Conservation (phyloP, 2,329 filamentous ascomycete species). For the Aspergillaceae sp. region DNA sequence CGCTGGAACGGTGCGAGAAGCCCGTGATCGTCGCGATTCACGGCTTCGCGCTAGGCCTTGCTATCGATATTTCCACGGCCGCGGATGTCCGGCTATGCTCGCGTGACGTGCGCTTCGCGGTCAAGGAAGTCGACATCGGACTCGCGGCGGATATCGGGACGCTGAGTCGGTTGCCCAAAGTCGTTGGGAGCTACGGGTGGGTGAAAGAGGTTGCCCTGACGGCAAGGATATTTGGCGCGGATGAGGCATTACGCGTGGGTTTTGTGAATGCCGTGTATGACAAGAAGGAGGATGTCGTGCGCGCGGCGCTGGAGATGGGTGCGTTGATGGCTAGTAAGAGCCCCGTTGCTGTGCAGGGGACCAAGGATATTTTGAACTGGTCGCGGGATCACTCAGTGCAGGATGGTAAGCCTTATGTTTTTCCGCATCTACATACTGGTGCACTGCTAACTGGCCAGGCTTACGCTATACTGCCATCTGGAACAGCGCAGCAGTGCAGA, state of each 20-base stretch:
- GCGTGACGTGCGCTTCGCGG: constrained; percentile 28
- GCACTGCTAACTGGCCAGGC: constrained; percentile 34
- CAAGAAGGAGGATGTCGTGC: constrained; percentile 54
- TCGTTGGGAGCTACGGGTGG: constrained; percentile 39
- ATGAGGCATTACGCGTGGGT: constrained; percentile 37
- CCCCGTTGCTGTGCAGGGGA: constrained; percentile 77
- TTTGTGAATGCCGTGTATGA: constrained; percentile 36
- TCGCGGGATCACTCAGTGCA: constrained; percentile 67
- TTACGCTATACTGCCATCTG: constrained; percentile 77
- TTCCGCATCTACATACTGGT: background rate
- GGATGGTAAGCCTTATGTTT: constrained; percentile 52
- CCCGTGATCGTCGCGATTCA: constrained; percentile 78
- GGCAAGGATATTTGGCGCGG: constrained; percentile 35
- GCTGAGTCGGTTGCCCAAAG: constrained; percentile 39
- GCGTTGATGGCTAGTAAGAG: constrained; percentile 66
- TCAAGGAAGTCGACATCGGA: constrained; percentile 45
- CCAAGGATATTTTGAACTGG: constrained; percentile 78
- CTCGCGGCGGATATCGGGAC: constrained; percentile 43
- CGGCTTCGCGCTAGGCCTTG: constrained; percentile 67
- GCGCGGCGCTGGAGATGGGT: constrained; percentile 56
- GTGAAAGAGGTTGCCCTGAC: constrained; percentile 42
- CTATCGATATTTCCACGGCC: constrained; percentile 52
- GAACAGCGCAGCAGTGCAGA: constrained; percentile 79
- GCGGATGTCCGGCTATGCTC: constrained; percentile 37
- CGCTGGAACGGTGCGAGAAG: constrained; percentile 82